Conservation (phyloP, 495 filamentous ascomycete species). For the Rhypophila decipiens region DNA sequence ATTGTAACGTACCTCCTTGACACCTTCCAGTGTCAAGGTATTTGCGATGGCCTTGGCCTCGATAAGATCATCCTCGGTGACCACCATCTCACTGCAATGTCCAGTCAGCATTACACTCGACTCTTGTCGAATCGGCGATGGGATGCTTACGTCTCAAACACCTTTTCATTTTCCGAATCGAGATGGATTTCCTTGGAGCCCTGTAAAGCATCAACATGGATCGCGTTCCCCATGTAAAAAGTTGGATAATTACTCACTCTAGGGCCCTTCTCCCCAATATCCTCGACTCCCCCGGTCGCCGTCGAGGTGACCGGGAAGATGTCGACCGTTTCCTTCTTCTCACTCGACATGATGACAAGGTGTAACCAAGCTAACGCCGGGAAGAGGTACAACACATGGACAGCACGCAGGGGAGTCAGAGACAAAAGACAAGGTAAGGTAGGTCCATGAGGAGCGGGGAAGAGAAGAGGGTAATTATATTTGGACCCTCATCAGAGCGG, state of each 20-base stretch:
- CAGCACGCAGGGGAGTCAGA: no score
- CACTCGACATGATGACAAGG: not conserved
- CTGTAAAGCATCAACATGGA: no score
- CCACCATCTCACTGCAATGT: constrained; percentile 6
- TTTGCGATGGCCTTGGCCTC: constrained; percentile 21
- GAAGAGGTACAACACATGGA: not conserved
- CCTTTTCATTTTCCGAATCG: not conserved
- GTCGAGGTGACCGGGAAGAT: constrained; percentile 7
- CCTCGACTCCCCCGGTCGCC: not conserved
- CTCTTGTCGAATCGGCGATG: not conserved
- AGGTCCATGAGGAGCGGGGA: not conserved
- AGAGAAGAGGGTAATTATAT: not conserved
- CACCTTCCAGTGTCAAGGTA: constrained; percentile 19
- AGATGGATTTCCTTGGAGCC: not conserved
- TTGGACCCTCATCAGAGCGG: not conserved
- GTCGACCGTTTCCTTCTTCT: constrained; percentile 3
- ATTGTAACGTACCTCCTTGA: constrained; percentile 1
- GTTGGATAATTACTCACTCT: no score
- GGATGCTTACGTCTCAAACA: not conserved
- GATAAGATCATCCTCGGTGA: constrained; percentile 23
- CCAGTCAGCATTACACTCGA: not conserved
- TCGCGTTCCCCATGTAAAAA: no score
- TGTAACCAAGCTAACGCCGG: not conserved
- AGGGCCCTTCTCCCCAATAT: no score
- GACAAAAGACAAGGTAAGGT: no score